A percentile compares a stretch with the other conserved stretches of the same genome.
phyloP scores from a whole-genome alignment of 73 alveolate species.

The Breviolum minutum region DNA sequence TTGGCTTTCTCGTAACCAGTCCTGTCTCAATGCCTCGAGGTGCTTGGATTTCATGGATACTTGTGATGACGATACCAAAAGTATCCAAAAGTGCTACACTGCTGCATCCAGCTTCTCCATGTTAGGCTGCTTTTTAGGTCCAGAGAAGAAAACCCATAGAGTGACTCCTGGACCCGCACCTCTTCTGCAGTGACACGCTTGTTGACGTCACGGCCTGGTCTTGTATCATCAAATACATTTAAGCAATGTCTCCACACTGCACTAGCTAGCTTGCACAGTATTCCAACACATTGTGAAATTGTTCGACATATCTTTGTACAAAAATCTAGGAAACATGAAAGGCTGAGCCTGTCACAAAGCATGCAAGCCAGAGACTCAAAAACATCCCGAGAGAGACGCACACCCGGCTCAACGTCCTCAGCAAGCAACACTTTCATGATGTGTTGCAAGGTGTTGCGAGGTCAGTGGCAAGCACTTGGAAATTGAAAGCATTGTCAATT shows the following conservation, averaged over 20 bases:
- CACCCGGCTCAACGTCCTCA: constrained; percentile 66
- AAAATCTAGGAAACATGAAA: not conserved
- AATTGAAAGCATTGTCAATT: too few relatives aligned
- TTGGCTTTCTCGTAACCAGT: constrained; percentile 75
- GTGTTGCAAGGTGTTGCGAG: too few relatives aligned
- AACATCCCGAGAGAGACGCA: constrained; percentile 46
- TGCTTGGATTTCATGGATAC: too few relatives aligned
- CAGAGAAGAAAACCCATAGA: not conserved
- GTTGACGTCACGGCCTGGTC: constrained; percentile 4
- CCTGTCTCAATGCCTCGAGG: constrained; percentile 34
- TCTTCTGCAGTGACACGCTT: constrained; percentile 31
- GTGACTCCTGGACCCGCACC: not conserved
- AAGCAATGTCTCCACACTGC: too few relatives aligned
- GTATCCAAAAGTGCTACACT: not conserved
- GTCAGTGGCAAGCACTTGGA: too few relatives aligned
- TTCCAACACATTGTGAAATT: too few relatives aligned
- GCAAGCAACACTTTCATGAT: not conserved
- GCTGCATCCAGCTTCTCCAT: not conserved
- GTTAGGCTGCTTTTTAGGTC: not conserved
- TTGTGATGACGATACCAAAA: too few relatives aligned
- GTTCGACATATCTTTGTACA: not conserved
- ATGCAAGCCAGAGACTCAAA: constrained; percentile 46
- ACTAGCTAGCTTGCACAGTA: too few relatives aligned
- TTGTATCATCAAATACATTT: not conserved
- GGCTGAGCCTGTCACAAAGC: constrained; percentile 6